Evolutionary conservation across 768 basidiomycete species (phyloP).

Genomic region (Chalciporus piperatus): DNA sequence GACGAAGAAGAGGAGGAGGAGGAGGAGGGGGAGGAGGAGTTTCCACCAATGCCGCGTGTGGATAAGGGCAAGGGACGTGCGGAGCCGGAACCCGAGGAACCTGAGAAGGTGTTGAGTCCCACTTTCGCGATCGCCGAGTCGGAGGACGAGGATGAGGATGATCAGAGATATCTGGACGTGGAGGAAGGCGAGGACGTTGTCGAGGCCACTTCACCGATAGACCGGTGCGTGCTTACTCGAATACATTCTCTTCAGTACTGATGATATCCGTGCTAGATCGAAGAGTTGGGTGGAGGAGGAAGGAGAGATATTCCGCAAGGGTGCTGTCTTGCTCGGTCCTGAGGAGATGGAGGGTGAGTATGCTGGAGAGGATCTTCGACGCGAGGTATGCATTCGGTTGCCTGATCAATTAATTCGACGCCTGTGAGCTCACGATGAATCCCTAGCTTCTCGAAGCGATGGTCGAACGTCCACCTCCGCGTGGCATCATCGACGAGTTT

Average conservation of each 20-base stretch:
- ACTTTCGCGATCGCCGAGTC: conserved; percentile 53
- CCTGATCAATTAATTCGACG: neutral
- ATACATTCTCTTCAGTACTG: neutral
- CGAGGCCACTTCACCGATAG: conserved; percentile 34
- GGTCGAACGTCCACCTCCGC: conserved; percentile 82
- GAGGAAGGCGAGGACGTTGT: conserved; percentile 34
- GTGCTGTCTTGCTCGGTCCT: conserved; percentile 70
- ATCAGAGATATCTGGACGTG: conserved; percentile 30
- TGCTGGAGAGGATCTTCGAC: conserved; percentile 83
- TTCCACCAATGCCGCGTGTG: conserved; percentile 55
- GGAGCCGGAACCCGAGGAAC: conserved; percentile 62
- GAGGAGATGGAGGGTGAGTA: conserved; percentile 91
- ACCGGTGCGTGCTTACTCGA: conserved; percentile 43
- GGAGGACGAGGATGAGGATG: conserved; percentile 49
- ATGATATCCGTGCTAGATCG: conserved; percentile 45
- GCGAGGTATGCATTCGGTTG: conserved; percentile 49
- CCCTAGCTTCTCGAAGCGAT: conserved; percentile 75
- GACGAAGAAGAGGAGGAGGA: conserved; percentile 21
- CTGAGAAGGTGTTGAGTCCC: conserved; percentile 71
- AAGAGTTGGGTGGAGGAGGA: conserved; percentile 89
- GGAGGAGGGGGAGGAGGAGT: too few relatives aligned
- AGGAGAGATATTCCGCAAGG: conserved; percentile 94
- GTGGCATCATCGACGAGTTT: conserved; percentile 64
- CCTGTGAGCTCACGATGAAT: neutral
- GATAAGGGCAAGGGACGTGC: conserved; percentile 82